Evolutionary conservation across 495 filamentous ascomycete genomes (phyloP), one percentile per base, ranked within the genome.

Genomic region (Xylaria palmicola): DNA sequence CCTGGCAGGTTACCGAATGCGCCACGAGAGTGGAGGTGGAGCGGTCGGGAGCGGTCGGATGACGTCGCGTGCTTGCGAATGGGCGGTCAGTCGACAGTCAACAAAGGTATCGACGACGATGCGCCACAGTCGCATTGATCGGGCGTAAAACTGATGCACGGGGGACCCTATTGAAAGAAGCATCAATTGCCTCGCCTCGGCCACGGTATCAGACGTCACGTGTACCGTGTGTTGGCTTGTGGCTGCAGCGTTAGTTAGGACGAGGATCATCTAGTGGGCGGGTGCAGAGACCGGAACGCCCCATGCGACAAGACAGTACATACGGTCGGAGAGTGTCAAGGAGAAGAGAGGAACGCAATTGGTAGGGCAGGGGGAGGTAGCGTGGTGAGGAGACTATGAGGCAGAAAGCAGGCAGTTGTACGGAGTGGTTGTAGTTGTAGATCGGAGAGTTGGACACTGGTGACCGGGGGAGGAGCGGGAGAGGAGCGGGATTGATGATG

Each of bases 21-120:
- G 41, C 13, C 39, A 26, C 20, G 55, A 48, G 44, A 22, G 52
- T 52, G 49, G 32, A 26, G 44, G 47, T 37, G 55, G 55, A 58
- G 49, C 32, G 49, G 32, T 6, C 13, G 29, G 48, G 51, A 55
- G 58, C 15, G 26, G 39, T 51, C 37, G 59, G 50, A 55, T 61
- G 59, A 61, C 59, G 59, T 61, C 47, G 59, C 50, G 59, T 41
- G 48, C 22, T 30, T 44, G 59, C 29, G 30, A 61, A 61, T 47
- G 6, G 50, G 50, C 59, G 49, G 57, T 60, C 47, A 60, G 41
- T 19, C 13, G 29, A 45, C 17, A 20, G 27, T 44, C 30, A 17
- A 17, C 24, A 34, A 49, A n/a, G 34, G 20, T 22, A 39, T 37
- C 44, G 44, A 49, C 20, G 6, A 40, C 44, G 49, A 50, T 32